Percentiles rank a stretch among this genome's conserved stretches.
Conservation (phyloP, 495 filamentous ascomycete genomes). For the Aspergillus leporis region DNA sequence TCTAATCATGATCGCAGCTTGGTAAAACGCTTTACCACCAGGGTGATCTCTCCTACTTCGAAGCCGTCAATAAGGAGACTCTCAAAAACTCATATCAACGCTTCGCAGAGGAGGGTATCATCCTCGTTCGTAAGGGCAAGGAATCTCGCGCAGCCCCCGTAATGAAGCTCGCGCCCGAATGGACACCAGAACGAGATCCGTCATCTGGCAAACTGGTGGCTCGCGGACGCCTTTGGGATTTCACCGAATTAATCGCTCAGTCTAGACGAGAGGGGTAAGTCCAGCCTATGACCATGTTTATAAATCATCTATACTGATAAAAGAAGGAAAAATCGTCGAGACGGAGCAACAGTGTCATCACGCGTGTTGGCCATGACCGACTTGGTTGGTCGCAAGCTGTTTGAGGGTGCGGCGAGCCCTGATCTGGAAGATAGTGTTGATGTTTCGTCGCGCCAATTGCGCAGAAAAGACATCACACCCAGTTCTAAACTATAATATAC, state of each 20-base stretch:
- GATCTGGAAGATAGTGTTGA: conserved; percentile 27
- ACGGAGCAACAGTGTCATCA: conserved; percentile 83
- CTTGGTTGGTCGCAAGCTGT: conserved; percentile 52
- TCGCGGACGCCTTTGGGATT: conserved; percentile 80
- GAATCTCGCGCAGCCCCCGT: conserved; percentile 54
- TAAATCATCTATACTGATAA: conserved; percentile 10
- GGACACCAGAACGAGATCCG: conserved; percentile 69
- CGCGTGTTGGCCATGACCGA: conserved; percentile 81
- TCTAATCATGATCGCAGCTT: conserved; percentile 50
- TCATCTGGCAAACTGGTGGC: conserved; percentile 61
- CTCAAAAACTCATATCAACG: conserved; percentile 88
- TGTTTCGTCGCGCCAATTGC: conserved; percentile 40
- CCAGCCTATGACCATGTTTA: not conserved
- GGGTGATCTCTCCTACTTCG: conserved; percentile 93
- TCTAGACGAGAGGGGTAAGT: conserved; percentile 78
- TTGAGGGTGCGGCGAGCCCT: conserved; percentile 35
- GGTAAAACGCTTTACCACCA: conserved; percentile 98
- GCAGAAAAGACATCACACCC: conserved; percentile 38
- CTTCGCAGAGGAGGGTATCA: conserved; percentile 88
- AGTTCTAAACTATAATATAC: conserved; percentile 35
- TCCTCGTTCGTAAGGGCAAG: conserved; percentile 67
- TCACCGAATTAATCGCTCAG: conserved; percentile 81
- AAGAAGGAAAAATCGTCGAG: conserved; percentile 77
- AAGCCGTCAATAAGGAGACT: conserved; percentile 96
- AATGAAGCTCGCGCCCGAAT: conserved; percentile 71